phyloP scores from a whole-genome alignment of 257 asterid genomes.

The Solanum chaucha region DNA sequence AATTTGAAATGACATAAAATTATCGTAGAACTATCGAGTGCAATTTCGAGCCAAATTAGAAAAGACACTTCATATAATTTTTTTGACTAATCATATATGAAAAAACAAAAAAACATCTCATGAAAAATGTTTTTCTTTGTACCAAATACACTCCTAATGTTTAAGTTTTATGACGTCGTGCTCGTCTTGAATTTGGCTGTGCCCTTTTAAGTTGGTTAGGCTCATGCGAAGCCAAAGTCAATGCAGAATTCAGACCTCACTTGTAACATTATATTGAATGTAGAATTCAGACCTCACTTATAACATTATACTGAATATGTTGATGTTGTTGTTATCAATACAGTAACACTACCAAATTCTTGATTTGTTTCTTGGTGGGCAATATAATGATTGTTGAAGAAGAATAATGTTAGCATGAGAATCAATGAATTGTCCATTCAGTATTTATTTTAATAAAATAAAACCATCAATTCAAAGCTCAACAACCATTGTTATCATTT shows the following conservation, averaged over 20 bases:
- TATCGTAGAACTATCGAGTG: too few relatives aligned
- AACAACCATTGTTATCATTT: background rate
- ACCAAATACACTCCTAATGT: background rate
- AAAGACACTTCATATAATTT: too few relatives aligned
- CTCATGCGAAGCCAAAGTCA: background rate
- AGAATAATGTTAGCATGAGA: background rate
- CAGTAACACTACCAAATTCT: background rate
- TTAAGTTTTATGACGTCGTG: background rate
- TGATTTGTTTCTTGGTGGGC: background rate
- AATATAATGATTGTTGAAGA: background rate
- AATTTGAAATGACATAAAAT: too few relatives aligned
- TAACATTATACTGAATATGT: background rate
- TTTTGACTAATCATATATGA: background rate
- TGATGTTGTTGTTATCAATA: background rate
- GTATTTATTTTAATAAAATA: background rate
- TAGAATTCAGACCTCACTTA: rapidly evolving
- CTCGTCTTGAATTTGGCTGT: too few relatives aligned
- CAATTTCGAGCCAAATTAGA: background rate
- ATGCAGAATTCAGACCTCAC: too few relatives aligned
- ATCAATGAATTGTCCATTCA: background rate
- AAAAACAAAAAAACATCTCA: background rate
- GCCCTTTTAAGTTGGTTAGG: background rate
- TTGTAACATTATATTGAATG: background rate
- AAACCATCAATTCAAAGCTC: background rate
- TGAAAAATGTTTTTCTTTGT: background rate